Conservation (phyloP, 176 grass and related monocot genomes). For the Echinochloa phyllopogon region DNA sequence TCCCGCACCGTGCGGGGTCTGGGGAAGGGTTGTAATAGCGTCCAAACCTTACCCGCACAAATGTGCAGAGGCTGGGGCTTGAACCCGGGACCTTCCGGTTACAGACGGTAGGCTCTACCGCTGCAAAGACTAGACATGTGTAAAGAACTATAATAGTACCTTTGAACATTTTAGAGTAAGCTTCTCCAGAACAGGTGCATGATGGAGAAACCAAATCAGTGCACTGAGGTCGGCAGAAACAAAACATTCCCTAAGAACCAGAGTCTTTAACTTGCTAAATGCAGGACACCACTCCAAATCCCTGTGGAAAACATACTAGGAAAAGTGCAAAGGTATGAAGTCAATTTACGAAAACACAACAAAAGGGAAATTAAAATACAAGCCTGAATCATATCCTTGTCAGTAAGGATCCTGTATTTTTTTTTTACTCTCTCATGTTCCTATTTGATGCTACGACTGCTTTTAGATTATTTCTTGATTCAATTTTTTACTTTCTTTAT, state of each 20-base stretch:
- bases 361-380: not conserved
- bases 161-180: conserved; percentile 2
- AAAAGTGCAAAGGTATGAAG: not conserved
- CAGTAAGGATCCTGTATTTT: no score
- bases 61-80: no score
- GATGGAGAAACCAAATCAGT: conserved; percentile 30
- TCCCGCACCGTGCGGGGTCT: no score
- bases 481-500: no score
- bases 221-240: not conserved
- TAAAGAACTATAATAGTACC: not conserved
- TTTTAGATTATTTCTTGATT: no score
- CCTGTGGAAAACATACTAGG: conserved; percentile 24
- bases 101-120: no score
- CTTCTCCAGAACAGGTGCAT: conserved; percentile 9
- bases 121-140: not conserved
- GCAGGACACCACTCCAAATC: conserved; percentile 12
- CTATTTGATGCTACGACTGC: no score
- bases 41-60: no score
- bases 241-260: not conserved
- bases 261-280: conserved; percentile 28
- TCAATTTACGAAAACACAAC: not conserved
- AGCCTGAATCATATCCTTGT: not conserved
- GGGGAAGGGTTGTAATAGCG: no score
- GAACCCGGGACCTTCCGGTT: no score
- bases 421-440: no score